Percentiles rank a stretch among this genome's conserved stretches.
phyloP scores from a whole-genome alignment of 305 asterid genomes.

The Nicotiana rustica region DNA sequence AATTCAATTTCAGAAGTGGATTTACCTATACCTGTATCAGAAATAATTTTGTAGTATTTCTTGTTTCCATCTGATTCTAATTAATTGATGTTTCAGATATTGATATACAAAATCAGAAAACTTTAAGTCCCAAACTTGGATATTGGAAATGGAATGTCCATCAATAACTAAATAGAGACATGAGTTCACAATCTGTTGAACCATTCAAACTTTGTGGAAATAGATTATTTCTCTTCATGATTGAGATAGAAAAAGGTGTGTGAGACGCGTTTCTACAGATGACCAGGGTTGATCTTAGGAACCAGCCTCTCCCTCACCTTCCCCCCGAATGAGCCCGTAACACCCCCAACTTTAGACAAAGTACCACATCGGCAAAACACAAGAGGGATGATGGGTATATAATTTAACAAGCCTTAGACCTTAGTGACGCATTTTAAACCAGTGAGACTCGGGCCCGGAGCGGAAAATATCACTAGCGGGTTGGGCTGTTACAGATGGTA shows the following conservation, averaged over 20 bases:
- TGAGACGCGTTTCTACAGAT: too few species aligned
- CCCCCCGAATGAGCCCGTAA: background rate
- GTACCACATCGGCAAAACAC: too few species aligned
- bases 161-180: slow-evolving; percentile 7
- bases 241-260: background rate
- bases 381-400: too few species aligned
- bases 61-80: slow-evolving; percentile 27
- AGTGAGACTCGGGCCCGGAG: too few species aligned
- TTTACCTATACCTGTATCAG: slow-evolving; percentile 14
- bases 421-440: too few species aligned
- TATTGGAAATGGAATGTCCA: slow-evolving; percentile 3
- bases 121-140: background rate
- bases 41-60: background rate
- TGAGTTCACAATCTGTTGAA: background rate
- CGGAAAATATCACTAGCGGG: too few species aligned
- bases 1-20: slow-evolving; percentile 17
- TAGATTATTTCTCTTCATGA: background rate
- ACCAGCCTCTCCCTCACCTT: background rate
- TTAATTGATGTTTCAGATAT: slow-evolving; percentile 1
- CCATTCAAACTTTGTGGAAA: background rate
- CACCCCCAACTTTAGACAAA: too few species aligned
- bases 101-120: background rate
- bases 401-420: too few species aligned
- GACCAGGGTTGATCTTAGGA: too few species aligned
- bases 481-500: too few species aligned